Evolutionary conservation across 768 basidiomycete genomes (phyloP), one percentile per base, ranked within the genome.

Genomic region (Mycena floridula): DNA sequence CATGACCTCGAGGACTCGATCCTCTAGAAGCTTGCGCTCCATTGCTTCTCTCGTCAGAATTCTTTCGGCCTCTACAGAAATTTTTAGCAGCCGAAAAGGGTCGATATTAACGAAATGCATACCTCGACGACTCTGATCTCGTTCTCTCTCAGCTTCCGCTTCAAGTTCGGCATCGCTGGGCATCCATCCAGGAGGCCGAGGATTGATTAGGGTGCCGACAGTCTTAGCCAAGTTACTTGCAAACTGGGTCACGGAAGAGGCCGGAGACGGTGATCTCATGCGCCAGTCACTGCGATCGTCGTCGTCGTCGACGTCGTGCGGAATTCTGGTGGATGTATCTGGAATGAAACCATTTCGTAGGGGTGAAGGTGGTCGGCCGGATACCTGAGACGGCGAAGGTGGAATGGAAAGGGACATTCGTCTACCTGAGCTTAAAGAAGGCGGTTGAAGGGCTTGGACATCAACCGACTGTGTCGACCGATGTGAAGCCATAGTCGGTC

Each of bases 21-120:
- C 83, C 55, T 92, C 89, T 23, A 87, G 69, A 21, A 70, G 62
- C 48, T 73, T 74, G 16, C 85, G 67, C 50, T 87, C 82, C 42
- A 81, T 74, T 0, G 85, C 81, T 60, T 91, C 89, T 43, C 63
- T 70, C 0, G 72, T 81, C 23, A 91, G 63, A 50, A 91, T 91
- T 1, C 69, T 72, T 58, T 91, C 89, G 0, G 89, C 89, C 58
- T 89, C 86, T n/a, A n/a, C n/a, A n/a, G n/a, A n/a, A n/a, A n/a
- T n/a, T 25, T 78, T 69, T 47, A 89, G 67, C 50, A 81, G 85
- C 35, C 70, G 67, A 51, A 89, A 89, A 46, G 63, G 50, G 91
- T 91, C 1, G 69, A 72, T 59, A 91, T 89, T 1, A 89, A 89
- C 58, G 90, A 87, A n/a, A n/a, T n/a, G n/a, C n/a, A n/a, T n/a